These are phyloP conservation scores for Steccherinum ochraceum DNA, from an alignment of 768 basidiomycete species.

Conservation along the genomic window DNA sequence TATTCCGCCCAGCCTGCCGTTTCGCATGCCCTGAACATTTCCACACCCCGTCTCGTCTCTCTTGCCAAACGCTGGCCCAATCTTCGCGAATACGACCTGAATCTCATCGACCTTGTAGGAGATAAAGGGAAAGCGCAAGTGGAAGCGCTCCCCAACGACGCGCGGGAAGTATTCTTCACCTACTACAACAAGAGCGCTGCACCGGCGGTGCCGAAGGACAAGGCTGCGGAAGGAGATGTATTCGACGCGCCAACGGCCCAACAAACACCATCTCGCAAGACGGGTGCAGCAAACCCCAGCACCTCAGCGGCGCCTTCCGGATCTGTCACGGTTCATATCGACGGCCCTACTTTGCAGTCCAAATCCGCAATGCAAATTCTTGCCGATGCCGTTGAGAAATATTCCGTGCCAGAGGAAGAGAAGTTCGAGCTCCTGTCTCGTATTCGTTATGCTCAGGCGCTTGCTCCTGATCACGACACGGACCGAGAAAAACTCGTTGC, in stretches of 20 bases:
- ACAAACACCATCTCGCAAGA: slow-evolving; percentile 39
- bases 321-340: slow-evolving; percentile 56
- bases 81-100: slow-evolving; percentile 73
- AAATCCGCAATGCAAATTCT: slow-evolving; percentile 73
- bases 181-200: slow-evolving; percentile 63
- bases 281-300: slow-evolving; percentile 25
- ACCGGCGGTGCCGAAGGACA: slow-evolving; percentile 30
- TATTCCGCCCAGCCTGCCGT: slow-evolving; percentile 86
- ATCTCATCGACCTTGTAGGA: slow-evolving; percentile 66
- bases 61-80: slow-evolving; percentile 84
- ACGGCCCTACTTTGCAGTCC: slow-evolving; percentile 50
- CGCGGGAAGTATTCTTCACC: slow-evolving; percentile 72
- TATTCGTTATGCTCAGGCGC: slow-evolving; percentile 70
- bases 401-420: slow-evolving; percentile 72
- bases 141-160: slow-evolving; percentile 62
- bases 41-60: slow-evolving; percentile 71
- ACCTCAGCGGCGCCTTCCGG: slow-evolving; percentile 30
- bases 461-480: slow-evolving; percentile 49
- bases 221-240: slow-evolving; percentile 41
- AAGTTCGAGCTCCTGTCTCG: slow-evolving; percentile 86
- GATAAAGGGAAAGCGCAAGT: slow-evolving; percentile 45
- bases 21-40: slow-evolving; percentile 76
- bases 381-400: slow-evolving; percentile 60
- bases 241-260: slow-evolving; percentile 29
- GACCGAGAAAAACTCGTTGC: slow-evolving; percentile 77